phyloP scores from a whole-genome alignment of 257 asterid species.

The Solanum etuberosum region DNA sequence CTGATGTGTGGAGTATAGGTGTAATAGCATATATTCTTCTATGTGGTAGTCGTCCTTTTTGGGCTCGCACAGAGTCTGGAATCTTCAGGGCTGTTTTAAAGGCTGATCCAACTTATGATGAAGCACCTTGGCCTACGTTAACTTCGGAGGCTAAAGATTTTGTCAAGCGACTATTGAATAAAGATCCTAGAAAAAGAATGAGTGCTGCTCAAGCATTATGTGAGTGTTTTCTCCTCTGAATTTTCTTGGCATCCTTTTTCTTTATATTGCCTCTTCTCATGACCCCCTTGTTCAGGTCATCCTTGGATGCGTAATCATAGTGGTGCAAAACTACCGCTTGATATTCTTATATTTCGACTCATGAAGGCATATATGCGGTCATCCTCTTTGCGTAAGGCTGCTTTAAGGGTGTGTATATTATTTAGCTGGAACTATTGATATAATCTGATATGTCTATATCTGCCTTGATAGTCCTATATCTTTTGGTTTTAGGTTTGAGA shows the following conservation, averaged over 20 bases:
- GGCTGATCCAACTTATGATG: slow-evolving; percentile 50
- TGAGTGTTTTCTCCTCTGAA: slow-evolving; percentile 11
- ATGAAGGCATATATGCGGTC: slow-evolving; percentile 61
- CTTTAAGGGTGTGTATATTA: slow-evolving; percentile 47
- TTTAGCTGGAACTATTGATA: not conserved
- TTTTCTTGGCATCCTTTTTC: not conserved
- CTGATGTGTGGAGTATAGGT: slow-evolving; percentile 46
- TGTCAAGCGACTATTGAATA: slow-evolving; percentile 33
- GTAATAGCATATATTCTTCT: slow-evolving; percentile 47
- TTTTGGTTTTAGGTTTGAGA: not conserved
- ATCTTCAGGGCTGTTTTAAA: slow-evolving; percentile 45
- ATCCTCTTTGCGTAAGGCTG: slow-evolving; percentile 61
- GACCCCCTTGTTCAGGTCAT: slow-evolving; percentile 42
- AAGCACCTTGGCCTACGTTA: slow-evolving; percentile 48
- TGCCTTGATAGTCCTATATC: not conserved
- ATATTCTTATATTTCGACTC: slow-evolving; percentile 38
- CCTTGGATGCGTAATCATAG: slow-evolving; percentile 47
- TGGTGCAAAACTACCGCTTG: slow-evolving; percentile 28
- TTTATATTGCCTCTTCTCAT: not conserved
- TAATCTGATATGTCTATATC: not conserved
- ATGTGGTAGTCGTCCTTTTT: slow-evolving; percentile 66
- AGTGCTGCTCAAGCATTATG: slow-evolving; percentile 73
- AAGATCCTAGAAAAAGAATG: slow-evolving; percentile 54
- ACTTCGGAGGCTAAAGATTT: slow-evolving; percentile 50
- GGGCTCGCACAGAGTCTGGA: slow-evolving; percentile 72